Base-by-base conservation (phyloP, 805 yeast genomes). In the Candida berthetii region DNA sequence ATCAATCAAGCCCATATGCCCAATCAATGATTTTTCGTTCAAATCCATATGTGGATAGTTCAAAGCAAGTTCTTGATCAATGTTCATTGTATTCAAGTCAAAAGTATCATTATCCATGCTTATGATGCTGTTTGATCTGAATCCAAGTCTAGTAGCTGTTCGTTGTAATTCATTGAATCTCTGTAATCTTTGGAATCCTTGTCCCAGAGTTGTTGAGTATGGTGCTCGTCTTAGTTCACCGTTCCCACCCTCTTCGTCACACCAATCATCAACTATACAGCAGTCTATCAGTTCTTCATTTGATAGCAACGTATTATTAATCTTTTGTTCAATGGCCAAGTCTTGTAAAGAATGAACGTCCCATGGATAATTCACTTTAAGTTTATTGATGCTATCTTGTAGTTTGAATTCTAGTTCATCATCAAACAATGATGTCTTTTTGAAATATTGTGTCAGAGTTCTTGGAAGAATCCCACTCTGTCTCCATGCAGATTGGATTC, bases 271-370 rank as follows among this genome's bases (percentile, higher is more conserved):
- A 52, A 72, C 74, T 11, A 76, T 68, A 46, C 84, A 77, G 52
- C 82, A 73, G 20, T 78, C 76, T 3, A 80, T 76, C 36, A 80
- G 69, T 49, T 80, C 85, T 40, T 72, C 80, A 35, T 76, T 76
- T 16, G 84, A 77, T 10, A 74, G 64, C 49, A 78, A 80, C 35
- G 68, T 57, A 31, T 65, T 58, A 47, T 52, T 55, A 39, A 60
- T 63, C 44, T 68, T 70, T 35, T 62, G 64, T 48, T 71, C 76
- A 11, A 66, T 57, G 29, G 65, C 54, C 25, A 80, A 58, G 32
- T 78, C 81, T 36, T 78, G 48, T 31, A 80, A 55, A 45, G 75
- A 74, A 38, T 73, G 73, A 24, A 72, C 62, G 41, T 76, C 79
- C 85, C 85, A 80, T 19, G 77, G 71, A 39, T 75, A 68, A 13